phyloP scores from a whole-genome alignment of 257 asterid species.

The Penstemon newberryi region DNA sequence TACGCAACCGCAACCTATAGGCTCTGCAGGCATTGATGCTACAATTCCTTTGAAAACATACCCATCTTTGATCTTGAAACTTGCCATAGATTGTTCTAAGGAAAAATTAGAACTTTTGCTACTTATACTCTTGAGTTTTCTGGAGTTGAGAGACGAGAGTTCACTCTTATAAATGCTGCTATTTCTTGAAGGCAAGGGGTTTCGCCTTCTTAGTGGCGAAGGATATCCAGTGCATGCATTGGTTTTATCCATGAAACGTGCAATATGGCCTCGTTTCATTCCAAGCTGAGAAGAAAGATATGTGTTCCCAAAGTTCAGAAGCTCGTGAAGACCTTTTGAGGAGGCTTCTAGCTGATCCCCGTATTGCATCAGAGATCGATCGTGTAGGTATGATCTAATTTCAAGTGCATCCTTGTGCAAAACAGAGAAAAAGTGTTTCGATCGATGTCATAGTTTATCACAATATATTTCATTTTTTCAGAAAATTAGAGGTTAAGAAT shows the following conservation, averaged over 20 bases:
- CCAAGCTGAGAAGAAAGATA: slow-evolving; percentile 54
- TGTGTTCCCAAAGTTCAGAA: slow-evolving; percentile 46
- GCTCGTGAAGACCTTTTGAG: slow-evolving; percentile 53
- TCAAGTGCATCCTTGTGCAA: slow-evolving; percentile 65
- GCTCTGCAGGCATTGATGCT: slow-evolving; percentile 69
- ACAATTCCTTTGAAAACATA: slow-evolving; percentile 69
- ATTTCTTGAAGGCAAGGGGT: slow-evolving; percentile 37
- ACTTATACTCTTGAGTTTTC: slow-evolving; percentile 35
- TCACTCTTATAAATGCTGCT: slow-evolving; percentile 44
- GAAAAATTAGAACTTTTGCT: slow-evolving; percentile 33
- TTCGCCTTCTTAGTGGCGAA: slow-evolving; percentile 42
- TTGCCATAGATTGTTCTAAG: slow-evolving; percentile 62
- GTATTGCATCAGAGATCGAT: slow-evolving; percentile 63
- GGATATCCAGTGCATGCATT: slow-evolving; percentile 39
- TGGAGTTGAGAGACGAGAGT: slow-evolving; percentile 35
- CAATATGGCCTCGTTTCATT: slow-evolving; percentile 75
- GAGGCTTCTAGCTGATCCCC: slow-evolving; percentile 62
- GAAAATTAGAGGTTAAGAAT: background rate
- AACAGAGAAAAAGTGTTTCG: slow-evolving; percentile 11
- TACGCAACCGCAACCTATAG: slow-evolving; percentile 75
- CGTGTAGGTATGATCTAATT: slow-evolving; percentile 80
- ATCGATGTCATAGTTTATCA: slow-evolving; percentile 5
- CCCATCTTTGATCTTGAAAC: slow-evolving; percentile 67
- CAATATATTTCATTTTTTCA: background rate
- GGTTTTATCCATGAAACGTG: slow-evolving; percentile 67